A percentile compares a stretch with the other conserved stretches of the same genome.
These are phyloP conservation scores for Thinopyrum elongatum DNA, from an alignment of 176 grass and related monocot genomes.

Conservation along the genomic window DNA sequence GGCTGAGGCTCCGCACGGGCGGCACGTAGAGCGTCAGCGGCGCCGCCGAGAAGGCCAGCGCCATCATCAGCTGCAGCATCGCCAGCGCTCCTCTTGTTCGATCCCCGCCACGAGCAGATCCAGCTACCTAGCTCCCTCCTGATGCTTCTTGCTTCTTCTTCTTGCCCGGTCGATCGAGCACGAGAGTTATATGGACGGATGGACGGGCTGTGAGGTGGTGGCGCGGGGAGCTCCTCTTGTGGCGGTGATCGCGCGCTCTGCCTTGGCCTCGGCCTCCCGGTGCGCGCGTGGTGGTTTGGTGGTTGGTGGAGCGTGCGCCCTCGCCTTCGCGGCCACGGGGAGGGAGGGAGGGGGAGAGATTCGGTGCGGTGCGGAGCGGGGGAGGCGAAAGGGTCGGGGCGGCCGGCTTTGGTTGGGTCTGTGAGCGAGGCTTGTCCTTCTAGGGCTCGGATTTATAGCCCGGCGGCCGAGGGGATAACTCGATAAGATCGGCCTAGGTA, in stretches of 20 bases:
- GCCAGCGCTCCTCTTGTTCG: neutral
- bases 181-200: neutral
- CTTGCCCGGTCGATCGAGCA: neutral
- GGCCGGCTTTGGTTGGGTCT: neutral
- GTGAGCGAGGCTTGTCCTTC: too few relatives aligned
- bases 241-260: neutral
- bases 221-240: neutral
- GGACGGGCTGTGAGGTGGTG: neutral
- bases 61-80: constrained; percentile 86
- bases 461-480: neutral
- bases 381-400: neutral
- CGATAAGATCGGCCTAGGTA: constrained; percentile 8
- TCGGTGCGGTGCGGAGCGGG: too few relatives aligned
- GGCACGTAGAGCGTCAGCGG: constrained; percentile 92
- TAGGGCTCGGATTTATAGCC: neutral
- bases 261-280: neutral
- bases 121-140: neutral
- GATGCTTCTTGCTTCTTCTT: too few relatives aligned
- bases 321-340: neutral
- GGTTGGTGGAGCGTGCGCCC: neutral
- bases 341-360: neutral
- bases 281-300: neutral
- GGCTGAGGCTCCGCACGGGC: constrained; percentile 78
- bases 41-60: constrained; percentile 86
- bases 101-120: neutral